A percentile compares a stretch with the other conserved stretches of the same genome.
These are phyloP conservation scores for Saprolegnia parasitica DNA, from an alignment of 352 stramenopile species.

Conservation along the genomic window DNA sequence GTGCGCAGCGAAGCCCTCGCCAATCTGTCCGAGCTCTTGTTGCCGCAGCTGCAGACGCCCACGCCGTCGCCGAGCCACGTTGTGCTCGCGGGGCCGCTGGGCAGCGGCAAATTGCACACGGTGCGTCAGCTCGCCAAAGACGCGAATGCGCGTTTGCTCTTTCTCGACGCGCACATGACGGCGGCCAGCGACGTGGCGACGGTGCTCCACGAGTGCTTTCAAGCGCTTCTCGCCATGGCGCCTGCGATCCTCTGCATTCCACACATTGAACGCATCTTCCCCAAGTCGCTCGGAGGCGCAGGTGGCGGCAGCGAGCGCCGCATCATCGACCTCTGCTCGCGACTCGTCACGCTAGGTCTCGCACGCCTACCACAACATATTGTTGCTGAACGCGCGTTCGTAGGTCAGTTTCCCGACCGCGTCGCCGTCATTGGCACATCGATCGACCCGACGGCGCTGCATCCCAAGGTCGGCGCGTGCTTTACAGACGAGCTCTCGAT, in stretches of 20 bases:
- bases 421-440: conserved; percentile 65
- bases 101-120: conserved; percentile 68
- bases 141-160: conserved; percentile 50
- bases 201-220: conserved; percentile 59
- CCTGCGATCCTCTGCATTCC: conserved; percentile 64
- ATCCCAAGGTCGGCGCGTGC: conserved; percentile 60
- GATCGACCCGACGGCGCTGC: conserved; percentile 46
- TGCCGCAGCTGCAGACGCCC: neutral
- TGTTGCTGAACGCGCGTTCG: too few relatives aligned
- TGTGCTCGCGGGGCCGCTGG: conserved; percentile 58
- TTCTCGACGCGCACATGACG: conserved; percentile 51
- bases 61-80: conserved; percentile 26
- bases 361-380: too few relatives aligned
- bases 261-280: conserved; percentile 73
- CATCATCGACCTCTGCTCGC: conserved; percentile 53
- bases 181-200: conserved; percentile 31
- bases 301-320: conserved; percentile 51
- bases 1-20: neutral
- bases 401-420: conserved; percentile 21
- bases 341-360: conserved; percentile 55
- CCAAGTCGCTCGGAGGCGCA: conserved; percentile 53
- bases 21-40: neutral
- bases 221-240: conserved; percentile 61
- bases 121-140: conserved; percentile 48
- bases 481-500: conserved; percentile 74